These are phyloP conservation scores for Colletotrichum somersetense DNA, from an alignment of 2,329 filamentous ascomycete species.

Conservation along the genomic window DNA sequence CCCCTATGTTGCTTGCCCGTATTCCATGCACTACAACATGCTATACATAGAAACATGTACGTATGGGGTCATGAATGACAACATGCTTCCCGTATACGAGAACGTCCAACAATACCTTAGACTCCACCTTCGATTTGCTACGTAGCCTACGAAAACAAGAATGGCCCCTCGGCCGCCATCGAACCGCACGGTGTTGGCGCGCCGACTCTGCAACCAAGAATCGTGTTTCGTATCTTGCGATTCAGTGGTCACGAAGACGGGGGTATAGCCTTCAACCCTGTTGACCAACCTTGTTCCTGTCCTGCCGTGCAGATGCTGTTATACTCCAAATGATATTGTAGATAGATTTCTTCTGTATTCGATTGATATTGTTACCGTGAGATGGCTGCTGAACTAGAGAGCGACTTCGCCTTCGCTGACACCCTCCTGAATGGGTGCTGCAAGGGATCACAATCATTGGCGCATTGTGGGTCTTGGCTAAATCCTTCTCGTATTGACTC, in stretches of 20 bases:
- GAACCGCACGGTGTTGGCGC: neutral
- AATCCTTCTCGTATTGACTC: constrained; percentile 10
- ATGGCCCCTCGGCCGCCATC: neutral
- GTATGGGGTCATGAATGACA: neutral
- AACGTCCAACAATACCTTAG: neutral
- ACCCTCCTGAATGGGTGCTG: neutral
- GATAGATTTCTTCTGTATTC: neutral
- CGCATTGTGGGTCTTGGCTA: neutral
- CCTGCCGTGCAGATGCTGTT: too few relatives aligned
- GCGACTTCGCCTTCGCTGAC: too few relatives aligned
- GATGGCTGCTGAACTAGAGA: too few relatives aligned
- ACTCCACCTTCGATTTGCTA: neutral
- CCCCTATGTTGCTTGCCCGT: neutral
- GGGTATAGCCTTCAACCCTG: neutral
- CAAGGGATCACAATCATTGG: neutral
- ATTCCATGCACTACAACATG: neutral
- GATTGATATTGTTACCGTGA: neutral
- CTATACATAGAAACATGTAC: neutral
- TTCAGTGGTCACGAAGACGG: too few relatives aligned
- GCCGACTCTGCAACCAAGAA: neutral
- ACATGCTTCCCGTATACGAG: neutral
- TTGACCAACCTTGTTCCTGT: too few relatives aligned
- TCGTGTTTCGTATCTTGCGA: too few relatives aligned
- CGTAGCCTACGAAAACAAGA: neutral
- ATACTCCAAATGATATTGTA: neutral